A percentile compares a stretch with the other conserved stretches of the same genome.
Evolutionary conservation across 768 basidiomycete species (phyloP).

Genomic region (Mycena maculata): DNA sequence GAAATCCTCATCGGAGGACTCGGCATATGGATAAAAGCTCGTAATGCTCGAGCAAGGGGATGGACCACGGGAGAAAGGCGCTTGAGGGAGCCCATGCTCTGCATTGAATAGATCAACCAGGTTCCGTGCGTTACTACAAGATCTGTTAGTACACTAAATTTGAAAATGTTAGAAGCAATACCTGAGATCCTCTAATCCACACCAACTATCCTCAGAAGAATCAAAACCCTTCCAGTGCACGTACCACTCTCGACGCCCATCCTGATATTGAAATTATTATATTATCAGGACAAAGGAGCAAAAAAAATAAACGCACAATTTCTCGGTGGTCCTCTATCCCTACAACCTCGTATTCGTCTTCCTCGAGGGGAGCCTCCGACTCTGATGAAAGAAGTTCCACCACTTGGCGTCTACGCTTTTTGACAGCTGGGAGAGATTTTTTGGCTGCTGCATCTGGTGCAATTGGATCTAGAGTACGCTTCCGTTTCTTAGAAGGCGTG

Average conservation of each 20-base stretch:
- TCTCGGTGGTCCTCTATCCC: not conserved
- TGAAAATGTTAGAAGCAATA: not conserved
- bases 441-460: not conserved
- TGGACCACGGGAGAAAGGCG: not conserved
- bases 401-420: not conserved
- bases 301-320: not conserved
- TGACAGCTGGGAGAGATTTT: not conserved
- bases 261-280: not conserved
- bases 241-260: not conserved
- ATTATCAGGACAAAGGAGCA: not conserved
- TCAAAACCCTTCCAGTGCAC: conserved; percentile 6
- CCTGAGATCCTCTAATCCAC: not conserved
- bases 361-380: not conserved
- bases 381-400: not conserved
- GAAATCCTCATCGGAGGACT: not conserved
- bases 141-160: not conserved
- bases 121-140: not conserved
- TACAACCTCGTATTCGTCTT: not conserved
- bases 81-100: too few relatives aligned
- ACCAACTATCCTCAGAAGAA: not conserved
- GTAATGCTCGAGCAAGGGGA: not conserved
- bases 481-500: too few relatives aligned
- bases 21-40: not conserved
- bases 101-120: conserved; percentile 3
- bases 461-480: too few relatives aligned